Evolutionary conservation across 2,329 filamentous ascomycete genomes (phyloP), one percentile per base, ranked within the genome.

Genomic region (Alternaria metachromatica): DNA sequence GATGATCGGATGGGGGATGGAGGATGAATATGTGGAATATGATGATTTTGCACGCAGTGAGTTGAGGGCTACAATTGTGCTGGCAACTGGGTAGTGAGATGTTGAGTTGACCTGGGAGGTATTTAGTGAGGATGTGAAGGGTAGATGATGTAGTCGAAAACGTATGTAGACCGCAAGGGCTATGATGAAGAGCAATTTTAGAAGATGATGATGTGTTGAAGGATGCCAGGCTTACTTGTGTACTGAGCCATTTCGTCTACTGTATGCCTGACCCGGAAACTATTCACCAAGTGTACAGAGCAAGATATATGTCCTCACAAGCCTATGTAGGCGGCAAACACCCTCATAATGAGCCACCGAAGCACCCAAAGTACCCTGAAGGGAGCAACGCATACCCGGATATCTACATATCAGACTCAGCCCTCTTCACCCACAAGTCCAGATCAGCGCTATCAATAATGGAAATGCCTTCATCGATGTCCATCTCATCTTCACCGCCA

Each of bases 331-430:
- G 3, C 43, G 12, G 18, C 43, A 45, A 45, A 3, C 18, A 18
- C 2, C 0, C 37, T 41, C n/a, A 1, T 18, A 1, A 41, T 11
- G 3, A 41, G n/a, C 15, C 3, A 18, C 5, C 3, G 2, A 6
- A 41, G 37, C 5, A 41, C n/a, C 3, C 4, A 41, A 3, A 41
- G 33, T 37, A 37, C 15, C 0, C 33, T 37, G 33, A 37, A 37
- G 33, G 0, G 1, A 37, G 33, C 33, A 37, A 37, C 0, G 33
- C 33, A 37, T 37, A 37, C 33, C 4, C 15, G 0, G 33, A 37
- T 37, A 2, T 37, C 33, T 37, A 37, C 15, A 37, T n/a, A 5
- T 15, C 33, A 37, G 4, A n/a, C 15, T 3, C 33, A 37, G 33
- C 33, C 33, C 33, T 37, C 33, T n/a, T 37, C 33, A 44, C 18